Evolutionary conservation across 192 early-diverging fungal genomes (phyloP).

Genomic region (Jimgerdemannia lactiflua): DNA sequence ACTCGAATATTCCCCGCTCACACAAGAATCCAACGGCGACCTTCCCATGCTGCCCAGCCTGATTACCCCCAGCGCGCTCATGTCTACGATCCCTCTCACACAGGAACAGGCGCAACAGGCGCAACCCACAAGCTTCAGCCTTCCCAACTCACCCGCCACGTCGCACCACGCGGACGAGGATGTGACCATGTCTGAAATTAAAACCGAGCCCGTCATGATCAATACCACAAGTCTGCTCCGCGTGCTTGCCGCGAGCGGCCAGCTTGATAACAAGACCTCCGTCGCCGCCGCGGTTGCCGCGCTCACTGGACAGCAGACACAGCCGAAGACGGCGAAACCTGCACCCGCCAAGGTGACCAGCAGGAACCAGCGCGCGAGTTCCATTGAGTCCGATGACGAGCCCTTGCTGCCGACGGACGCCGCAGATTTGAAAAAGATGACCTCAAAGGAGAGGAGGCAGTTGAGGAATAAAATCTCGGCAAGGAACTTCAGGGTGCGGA

Average conservation of each 20-base stretch:
- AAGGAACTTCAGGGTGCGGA: conserved; percentile 66
- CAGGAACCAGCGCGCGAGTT: background rate
- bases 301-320: background rate
- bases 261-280: background rate
- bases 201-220: background rate
- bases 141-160: background rate
- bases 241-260: background rate
- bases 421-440: conserved; percentile 50
- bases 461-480: conserved; percentile 77
- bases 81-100: background rate
- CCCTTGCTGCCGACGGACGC: background rate
- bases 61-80: background rate
- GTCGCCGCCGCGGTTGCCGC: background rate
- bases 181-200: background rate
- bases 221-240: background rate
- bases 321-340: background rate
- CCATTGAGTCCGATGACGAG: background rate
- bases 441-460: conserved; percentile 64
- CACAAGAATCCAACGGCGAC: background rate
- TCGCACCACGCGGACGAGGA: background rate
- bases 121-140: background rate
- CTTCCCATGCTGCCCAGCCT: background rate
- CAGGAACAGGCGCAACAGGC: background rate
- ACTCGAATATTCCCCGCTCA: background rate
- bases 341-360: background rate